Evolutionary conservation across 768 basidiomycete genomes (phyloP).

Genomic region (Russula dissimulans): DNA sequence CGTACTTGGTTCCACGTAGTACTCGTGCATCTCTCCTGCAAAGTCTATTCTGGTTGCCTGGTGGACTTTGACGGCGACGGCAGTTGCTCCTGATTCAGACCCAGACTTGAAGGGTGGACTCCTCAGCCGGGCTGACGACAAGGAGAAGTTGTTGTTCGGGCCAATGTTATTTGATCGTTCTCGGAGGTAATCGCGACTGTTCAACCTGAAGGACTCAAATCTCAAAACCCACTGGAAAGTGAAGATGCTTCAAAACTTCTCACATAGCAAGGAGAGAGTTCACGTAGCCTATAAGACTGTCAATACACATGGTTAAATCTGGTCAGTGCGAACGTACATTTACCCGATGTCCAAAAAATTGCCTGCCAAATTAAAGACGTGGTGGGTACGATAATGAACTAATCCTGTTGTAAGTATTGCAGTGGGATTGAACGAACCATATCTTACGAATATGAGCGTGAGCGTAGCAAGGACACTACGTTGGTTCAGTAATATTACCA

Average conservation of each 20-base stretch:
- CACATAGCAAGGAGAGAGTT: slow-evolving; percentile 25
- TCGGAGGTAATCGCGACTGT: not conserved
- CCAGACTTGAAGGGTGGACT: too few relatives aligned
- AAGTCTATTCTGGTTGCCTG: not conserved
- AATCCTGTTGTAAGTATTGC: not conserved
- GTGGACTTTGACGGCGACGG: not conserved
- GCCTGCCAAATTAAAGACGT: slow-evolving; percentile 38
- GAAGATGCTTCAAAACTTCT: slow-evolving; percentile 28
- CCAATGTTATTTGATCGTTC: not conserved
- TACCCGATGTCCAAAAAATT: slow-evolving; percentile 44
- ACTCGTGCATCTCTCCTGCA: not conserved
- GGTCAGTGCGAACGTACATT: slow-evolving; percentile 30
- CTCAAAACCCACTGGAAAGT: not conserved
- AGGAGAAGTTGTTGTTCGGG: not conserved
- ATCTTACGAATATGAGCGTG: slow-evolving; percentile 15
- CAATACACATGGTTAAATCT: not conserved
- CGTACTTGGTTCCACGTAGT: not conserved
- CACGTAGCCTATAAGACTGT: slow-evolving; percentile 35
- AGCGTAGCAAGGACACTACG: slow-evolving; percentile 19
- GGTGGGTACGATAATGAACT: slow-evolving; percentile 31
- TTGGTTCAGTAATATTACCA: not conserved
- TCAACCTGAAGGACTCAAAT: not conserved
- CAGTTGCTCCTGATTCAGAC: not conserved
- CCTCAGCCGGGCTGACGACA: not conserved
- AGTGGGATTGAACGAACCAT: not conserved